Evolutionary conservation across 768 basidiomycete genomes (phyloP), one percentile per base, ranked within the genome.

Genomic region (Amanita inopinata): DNA sequence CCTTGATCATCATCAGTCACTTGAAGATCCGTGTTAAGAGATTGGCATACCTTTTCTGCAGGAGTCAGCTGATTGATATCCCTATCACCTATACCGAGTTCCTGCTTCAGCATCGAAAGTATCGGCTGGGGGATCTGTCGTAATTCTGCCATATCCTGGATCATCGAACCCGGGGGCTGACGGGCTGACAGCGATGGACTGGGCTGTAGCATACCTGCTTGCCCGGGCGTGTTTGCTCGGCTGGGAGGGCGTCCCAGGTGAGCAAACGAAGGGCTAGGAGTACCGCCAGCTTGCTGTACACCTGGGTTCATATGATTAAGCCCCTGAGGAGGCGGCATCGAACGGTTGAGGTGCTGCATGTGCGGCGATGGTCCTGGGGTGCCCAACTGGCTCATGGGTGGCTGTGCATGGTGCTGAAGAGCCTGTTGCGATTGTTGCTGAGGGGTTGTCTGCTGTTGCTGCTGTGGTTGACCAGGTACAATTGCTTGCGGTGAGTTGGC

Each of bases 401-500:
- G 49, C 38, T 53, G 57, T 25, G 45, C 49, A 20, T 50, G 55
- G 18, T 54, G 54, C 31, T 56, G 54, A 48, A 50, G 56, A 8
- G 53, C 59, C 20, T 54, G 47, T 45, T 56, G 53, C 30, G 58
- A 51, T 17, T 57, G 59, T 43, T 58, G 60, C 40, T 60, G 61
- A 22, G 63, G 58, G 37, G 59, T 54, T 46, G 48, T 31, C 20
- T 46, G 47, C 14, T 40, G 43, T 19, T 40, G 51, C 9, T 43
- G 38, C 15, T 44, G 47, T 12, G 46, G 35, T 18, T 27, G 45
- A 2, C 41, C 42, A 1, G 42, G 31, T 39, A 60, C 59, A 5
- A 54, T 55, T 34, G 70, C 70, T 48, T 78, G 78, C 0, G 76
- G 73, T 3, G 79, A 78, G 38, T 73, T 70, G 2, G 76, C 65